phyloP scores from a whole-genome alignment of 495 filamentous ascomycete species.

The Choiromyces venosus region DNA sequence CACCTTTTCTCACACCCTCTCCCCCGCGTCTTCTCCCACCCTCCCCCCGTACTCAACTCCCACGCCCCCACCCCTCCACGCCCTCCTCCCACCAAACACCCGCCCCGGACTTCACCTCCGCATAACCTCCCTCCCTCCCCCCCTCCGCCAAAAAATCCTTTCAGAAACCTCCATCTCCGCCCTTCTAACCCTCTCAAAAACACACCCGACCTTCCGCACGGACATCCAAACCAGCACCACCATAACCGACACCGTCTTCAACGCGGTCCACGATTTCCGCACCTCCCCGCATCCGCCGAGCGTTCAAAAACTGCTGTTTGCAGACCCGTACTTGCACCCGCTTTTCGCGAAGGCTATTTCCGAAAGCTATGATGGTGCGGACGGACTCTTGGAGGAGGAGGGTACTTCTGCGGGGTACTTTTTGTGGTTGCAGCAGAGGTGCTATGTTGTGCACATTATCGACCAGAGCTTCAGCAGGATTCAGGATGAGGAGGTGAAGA shows the following conservation, averaged over 20 bases:
- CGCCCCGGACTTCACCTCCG: neutral
- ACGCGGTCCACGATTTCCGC: neutral
- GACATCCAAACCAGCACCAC: neutral
- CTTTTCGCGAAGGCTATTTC: neutral
- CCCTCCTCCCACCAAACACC: slow-evolving; percentile 2
- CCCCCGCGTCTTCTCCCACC: neutral
- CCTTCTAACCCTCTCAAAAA: neutral
- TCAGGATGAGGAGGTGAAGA: neutral
- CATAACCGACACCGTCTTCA: neutral
- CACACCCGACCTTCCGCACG: neutral
- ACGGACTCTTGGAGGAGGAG: neutral
- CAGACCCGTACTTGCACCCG: neutral
- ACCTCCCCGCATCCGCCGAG: neutral
- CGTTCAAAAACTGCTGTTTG: neutral
- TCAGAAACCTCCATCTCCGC: neutral
- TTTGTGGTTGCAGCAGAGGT: neutral
- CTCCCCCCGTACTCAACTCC: neutral
- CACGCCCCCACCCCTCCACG: neutral
- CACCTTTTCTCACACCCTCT: neutral
- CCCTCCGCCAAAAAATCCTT: neutral
- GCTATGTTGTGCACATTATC: neutral
- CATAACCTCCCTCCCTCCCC: neutral
- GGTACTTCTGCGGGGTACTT: neutral
- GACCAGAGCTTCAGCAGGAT: neutral
- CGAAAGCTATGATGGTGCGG: neutral